Percentiles rank a stretch among this genome's conserved stretches.
Conservation (phyloP, 164 flowering plant genomes). For the grape (Vitis vinifera) region DNA sequence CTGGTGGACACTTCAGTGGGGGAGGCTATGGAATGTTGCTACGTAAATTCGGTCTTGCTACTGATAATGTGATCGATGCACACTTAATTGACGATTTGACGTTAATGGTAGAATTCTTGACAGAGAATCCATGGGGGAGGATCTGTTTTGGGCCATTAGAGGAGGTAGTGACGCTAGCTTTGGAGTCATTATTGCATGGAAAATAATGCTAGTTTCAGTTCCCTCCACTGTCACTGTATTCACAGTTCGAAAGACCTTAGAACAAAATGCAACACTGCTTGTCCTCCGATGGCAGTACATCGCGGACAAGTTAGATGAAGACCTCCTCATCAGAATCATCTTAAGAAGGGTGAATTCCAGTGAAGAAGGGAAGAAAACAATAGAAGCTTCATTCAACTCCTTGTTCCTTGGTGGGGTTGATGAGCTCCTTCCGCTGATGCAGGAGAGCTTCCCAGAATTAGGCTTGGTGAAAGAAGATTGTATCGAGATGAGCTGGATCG, state of each 20-base stretch:
- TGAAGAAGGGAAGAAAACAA: conserved; percentile 4
- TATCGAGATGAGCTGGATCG: conserved; percentile 34
- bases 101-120: conserved; percentile 17
- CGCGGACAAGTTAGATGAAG: too few species aligned
- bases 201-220: conserved; percentile 20
- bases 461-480: conserved; percentile 28
- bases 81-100: conserved; percentile 11
- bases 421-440: conserved; percentile 15
- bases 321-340: too few species aligned
- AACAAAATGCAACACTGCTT: neutral
- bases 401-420: conserved; percentile 26
- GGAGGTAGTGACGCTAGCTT: conserved; percentile 27
- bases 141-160: conserved; percentile 14
- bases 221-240: conserved; percentile 22
- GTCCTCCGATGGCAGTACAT: too few species aligned
- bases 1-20: conserved; percentile 14
- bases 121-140: too few species aligned
- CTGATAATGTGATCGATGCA: conserved; percentile 22
- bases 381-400: conserved; percentile 11
- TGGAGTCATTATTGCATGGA: conserved; percentile 26
- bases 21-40: too few species aligned
- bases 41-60: too few species aligned
- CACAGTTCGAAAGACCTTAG: conserved; percentile 14
- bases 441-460: conserved; percentile 23
- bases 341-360: too few species aligned